Percentiles rank a stretch among this genome's conserved stretches.
These are phyloP conservation scores for Mucor racemosus DNA, from an alignment of 371 early-diverging fungal species.

Conservation along the genomic window DNA sequence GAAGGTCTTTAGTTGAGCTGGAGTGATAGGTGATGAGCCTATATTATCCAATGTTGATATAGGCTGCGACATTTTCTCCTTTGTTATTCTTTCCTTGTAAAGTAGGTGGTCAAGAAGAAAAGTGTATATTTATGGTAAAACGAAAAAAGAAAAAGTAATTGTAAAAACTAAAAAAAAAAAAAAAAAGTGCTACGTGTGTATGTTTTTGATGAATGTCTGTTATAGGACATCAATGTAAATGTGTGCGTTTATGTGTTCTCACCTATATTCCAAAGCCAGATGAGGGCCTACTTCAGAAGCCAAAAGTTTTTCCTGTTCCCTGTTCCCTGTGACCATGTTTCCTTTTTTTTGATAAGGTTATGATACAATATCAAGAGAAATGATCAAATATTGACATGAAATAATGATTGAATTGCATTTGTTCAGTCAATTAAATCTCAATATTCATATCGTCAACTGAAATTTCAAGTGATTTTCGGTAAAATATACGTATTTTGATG, in stretches of 20 bases:
- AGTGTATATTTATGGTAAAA: not conserved
- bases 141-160: not conserved
- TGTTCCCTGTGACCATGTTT: not conserved
- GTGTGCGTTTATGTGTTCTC: not conserved
- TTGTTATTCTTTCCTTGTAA: not conserved
- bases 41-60: not conserved
- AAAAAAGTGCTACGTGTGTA: not conserved
- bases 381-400: not conserved
- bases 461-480: too few species aligned
- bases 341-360: not conserved
- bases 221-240: not conserved
- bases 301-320: not conserved
- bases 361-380: not conserved
- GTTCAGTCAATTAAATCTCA: too few species aligned
- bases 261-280: not conserved
- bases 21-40: constrained; percentile 12
- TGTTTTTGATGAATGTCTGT: not conserved
- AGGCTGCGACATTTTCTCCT: constrained; percentile 11
- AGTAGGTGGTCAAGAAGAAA: too few species aligned
- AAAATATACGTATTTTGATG: too few species aligned
- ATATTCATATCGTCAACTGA: too few species aligned
- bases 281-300: not conserved
- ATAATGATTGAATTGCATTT: not conserved
- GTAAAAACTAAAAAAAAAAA: not conserved
- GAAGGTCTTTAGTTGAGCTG: constrained; percentile 40